A percentile compares a stretch with the other conserved stretches of the same genome.
Evolutionary conservation across 2,329 filamentous ascomycete species (phyloP).

Genomic region (Colletotrichum sp.): DNA sequence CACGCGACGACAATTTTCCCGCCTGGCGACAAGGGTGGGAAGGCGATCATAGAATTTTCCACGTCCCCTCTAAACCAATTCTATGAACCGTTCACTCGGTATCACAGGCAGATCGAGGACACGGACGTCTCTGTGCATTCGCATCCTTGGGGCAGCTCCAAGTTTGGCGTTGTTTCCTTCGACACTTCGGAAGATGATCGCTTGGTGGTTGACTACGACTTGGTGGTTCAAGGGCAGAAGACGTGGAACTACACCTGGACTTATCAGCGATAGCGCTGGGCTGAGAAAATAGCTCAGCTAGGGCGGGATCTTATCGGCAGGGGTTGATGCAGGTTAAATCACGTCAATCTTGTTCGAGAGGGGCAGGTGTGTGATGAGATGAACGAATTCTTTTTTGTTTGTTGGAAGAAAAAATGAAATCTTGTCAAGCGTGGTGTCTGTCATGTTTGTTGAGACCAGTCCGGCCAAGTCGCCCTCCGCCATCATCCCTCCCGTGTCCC

Average conservation of each 20-base stretch:
- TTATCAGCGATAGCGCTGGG: neutral
- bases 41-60: conserved; percentile 67
- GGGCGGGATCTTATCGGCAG: neutral
- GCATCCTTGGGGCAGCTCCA: conserved; percentile 13
- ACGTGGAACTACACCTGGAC: conserved; percentile 8
- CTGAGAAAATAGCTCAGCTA: neutral
- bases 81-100: conserved; percentile 64
- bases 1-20: conserved; percentile 62
- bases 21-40: conserved; percentile 39
- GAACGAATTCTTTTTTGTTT: neutral
- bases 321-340: neutral
- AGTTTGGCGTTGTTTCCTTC: neutral
- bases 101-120: conserved; percentile 62
- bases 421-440: neutral
- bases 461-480: neutral
- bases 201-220: neutral
- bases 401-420: neutral
- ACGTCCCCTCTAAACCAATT: conserved; percentile 73
- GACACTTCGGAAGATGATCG: neutral
- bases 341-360: neutral
- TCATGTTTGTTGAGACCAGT: neutral
- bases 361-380: neutral
- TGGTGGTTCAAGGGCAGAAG: neutral
- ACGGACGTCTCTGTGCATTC: conserved; percentile 11
- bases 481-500: neutral